phyloP scores from a whole-genome alignment of 208 protist species.

The Leishmania tarentolae region DNA sequence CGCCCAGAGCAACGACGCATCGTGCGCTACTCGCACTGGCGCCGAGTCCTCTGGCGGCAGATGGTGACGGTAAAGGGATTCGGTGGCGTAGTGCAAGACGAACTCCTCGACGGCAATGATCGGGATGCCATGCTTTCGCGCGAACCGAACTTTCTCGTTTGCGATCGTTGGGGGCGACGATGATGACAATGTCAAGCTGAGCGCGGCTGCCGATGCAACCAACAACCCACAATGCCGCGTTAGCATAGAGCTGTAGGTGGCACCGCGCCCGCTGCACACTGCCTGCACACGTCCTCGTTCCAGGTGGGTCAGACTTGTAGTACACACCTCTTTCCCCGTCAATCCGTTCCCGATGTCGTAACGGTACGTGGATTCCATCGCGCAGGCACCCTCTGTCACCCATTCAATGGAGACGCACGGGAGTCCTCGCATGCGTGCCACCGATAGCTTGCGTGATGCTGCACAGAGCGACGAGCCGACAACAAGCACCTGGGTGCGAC shows the following conservation, averaged over 20 bases:
- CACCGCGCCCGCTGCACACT: slow-evolving; percentile 27
- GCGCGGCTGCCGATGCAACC: slow-evolving; percentile 27
- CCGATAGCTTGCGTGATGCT: slow-evolving; percentile 41
- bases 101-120: slow-evolving; percentile 32
- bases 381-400: slow-evolving; percentile 49
- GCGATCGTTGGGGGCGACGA: neutral
- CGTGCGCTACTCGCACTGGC: neutral
- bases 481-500: slow-evolving; percentile 51
- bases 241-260: slow-evolving; percentile 41
- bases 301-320: slow-evolving; percentile 33
- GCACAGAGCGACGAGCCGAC: slow-evolving; percentile 29
- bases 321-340: slow-evolving; percentile 47
- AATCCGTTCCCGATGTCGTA: slow-evolving; percentile 46
- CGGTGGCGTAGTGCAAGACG: slow-evolving; percentile 24
- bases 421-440: slow-evolving; percentile 46
- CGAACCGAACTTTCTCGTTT: slow-evolving; percentile 38
- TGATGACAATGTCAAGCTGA: slow-evolving; percentile 7
- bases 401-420: slow-evolving; percentile 63
- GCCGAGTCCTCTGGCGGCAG: neutral
- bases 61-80: neutral
- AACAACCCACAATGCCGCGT: slow-evolving; percentile 45
- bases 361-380: slow-evolving; percentile 21
- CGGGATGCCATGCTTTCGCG: slow-evolving; percentile 32
- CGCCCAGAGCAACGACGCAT: neutral
- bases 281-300: slow-evolving; percentile 36